phyloP scores from a whole-genome alignment of 371 early-diverging fungal species.

The Mortierella sp. region DNA sequence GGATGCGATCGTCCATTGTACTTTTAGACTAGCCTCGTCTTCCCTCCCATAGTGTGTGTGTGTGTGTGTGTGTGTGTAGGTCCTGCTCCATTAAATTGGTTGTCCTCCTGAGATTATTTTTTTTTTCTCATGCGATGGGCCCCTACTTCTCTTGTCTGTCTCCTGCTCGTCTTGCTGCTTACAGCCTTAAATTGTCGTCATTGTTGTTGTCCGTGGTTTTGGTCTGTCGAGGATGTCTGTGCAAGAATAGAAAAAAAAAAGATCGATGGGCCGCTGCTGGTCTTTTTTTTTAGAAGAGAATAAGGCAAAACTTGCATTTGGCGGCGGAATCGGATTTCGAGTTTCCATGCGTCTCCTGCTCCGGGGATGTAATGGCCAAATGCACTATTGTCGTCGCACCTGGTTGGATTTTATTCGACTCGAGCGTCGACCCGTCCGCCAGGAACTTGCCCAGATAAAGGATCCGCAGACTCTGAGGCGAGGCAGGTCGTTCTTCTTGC shows the following conservation, averaged over 20 bases:
- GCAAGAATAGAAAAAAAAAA: neutral
- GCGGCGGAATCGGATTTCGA: slow-evolving; percentile 50
- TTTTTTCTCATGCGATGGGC: neutral
- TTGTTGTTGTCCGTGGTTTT: neutral
- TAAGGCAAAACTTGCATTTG: slow-evolving; percentile 46
- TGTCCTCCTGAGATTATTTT: neutral
- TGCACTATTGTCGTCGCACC: slow-evolving; percentile 51
- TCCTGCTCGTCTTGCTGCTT: too few relatives aligned
- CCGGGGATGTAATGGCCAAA: slow-evolving; percentile 49
- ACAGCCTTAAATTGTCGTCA: too few relatives aligned
- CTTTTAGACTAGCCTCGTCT: too few relatives aligned
- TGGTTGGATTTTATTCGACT: slow-evolving; percentile 48
- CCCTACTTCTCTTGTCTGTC: slow-evolving; percentile 1
- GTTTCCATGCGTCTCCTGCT: slow-evolving; percentile 39
- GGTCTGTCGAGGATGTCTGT: neutral
- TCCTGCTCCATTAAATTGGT: too few relatives aligned
- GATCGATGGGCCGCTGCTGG: neutral
- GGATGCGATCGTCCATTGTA: neutral
- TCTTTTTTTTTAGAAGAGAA: slow-evolving; percentile 34
- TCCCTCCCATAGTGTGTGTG: too few relatives aligned
- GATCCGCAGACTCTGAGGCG: slow-evolving; percentile 49
- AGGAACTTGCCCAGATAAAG: slow-evolving; percentile 55
- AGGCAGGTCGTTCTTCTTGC: slow-evolving; percentile 49
- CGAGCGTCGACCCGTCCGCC: slow-evolving; percentile 39
- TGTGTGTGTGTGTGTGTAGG: too few relatives aligned